These are phyloP conservation scores for Bryoglossum gracile DNA, from an alignment of 495 filamentous ascomycete genomes.

Conservation along the genomic window DNA sequence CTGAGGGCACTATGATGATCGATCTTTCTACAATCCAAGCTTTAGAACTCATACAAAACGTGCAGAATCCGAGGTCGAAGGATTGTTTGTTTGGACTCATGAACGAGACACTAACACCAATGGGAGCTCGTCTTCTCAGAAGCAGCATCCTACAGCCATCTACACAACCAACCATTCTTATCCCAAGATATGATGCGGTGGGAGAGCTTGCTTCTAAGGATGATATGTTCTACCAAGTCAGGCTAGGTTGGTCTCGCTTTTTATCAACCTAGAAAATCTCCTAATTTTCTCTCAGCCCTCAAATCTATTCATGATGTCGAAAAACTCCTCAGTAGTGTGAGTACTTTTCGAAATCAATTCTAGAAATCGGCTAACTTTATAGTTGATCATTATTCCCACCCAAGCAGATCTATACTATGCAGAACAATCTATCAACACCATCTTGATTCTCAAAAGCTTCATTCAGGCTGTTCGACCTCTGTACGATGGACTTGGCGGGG, in stretches of 20 bases:
- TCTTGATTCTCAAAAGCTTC: slow-evolving; percentile 81
- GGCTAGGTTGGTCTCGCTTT: too few relatives aligned
- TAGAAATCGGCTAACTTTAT: slow-evolving; percentile 12
- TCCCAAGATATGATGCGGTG: slow-evolving; percentile 69
- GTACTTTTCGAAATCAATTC: slow-evolving; percentile 8
- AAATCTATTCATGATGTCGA: slow-evolving; percentile 69
- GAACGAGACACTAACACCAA: slow-evolving; percentile 78
- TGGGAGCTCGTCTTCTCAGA: slow-evolving; percentile 75
- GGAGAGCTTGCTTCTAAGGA: slow-evolving; percentile 79
- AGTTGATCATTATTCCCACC: slow-evolving; percentile 49
- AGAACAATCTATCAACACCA: slow-evolving; percentile 77
- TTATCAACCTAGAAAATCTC: too few relatives aligned
- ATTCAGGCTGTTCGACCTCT: slow-evolving; percentile 59
- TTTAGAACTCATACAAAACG: slow-evolving; percentile 85
- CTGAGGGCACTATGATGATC: slow-evolving; percentile 90
- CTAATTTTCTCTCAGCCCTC: slow-evolving; percentile 46
- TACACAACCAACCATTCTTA: slow-evolving; percentile 54
- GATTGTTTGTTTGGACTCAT: slow-evolving; percentile 76
- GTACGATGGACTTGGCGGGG: slow-evolving; percentile 58
- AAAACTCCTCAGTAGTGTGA: slow-evolving; percentile 54
- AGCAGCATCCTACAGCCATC: slow-evolving; percentile 87
- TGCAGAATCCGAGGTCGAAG: slow-evolving; percentile 65
- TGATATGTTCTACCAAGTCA: slow-evolving; percentile 75
- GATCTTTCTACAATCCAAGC: slow-evolving; percentile 78
- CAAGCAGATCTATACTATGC: slow-evolving; percentile 57